Evolutionary conservation across 331 rosid genomes (phyloP).

Genomic region (Prunus yedoensis): DNA sequence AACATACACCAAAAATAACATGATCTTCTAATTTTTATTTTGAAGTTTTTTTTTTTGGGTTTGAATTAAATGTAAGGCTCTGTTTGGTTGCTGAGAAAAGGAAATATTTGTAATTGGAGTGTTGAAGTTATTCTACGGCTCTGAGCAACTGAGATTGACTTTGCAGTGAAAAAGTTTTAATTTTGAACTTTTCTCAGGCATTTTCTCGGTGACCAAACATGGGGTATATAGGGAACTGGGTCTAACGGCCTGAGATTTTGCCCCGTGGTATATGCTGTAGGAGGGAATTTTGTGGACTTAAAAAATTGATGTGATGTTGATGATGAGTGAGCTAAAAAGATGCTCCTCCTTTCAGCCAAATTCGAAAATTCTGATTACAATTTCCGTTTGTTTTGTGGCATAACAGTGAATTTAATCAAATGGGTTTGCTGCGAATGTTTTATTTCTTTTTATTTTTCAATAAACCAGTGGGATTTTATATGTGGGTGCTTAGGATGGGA

Average conservation of each 20-base stretch:
- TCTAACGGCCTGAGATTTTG: slow-evolving; percentile 22
- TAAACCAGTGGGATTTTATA: slow-evolving; percentile 27
- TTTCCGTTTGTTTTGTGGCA: slow-evolving; percentile 36
- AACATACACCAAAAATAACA: neutral
- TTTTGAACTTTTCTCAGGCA: slow-evolving; percentile 16
- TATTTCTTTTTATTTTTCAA: slow-evolving; percentile 11
- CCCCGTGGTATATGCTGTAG: slow-evolving; percentile 23
- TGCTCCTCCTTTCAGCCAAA: slow-evolving; percentile 44
- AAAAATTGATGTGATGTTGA: slow-evolving; percentile 30
- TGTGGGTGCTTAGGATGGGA: slow-evolving; percentile 56
- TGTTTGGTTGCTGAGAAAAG: slow-evolving; percentile 35
- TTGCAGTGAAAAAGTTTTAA: neutral
- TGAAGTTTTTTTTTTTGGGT: neutral
- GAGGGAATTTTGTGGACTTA: slow-evolving; percentile 32
- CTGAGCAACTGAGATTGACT: neutral
- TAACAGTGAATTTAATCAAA: slow-evolving; percentile 17
- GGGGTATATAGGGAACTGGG: slow-evolving; percentile 16
- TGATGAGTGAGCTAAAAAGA: slow-evolving; percentile 37
- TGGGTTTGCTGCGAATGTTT: slow-evolving; percentile 27
- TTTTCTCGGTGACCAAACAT: slow-evolving; percentile 32
- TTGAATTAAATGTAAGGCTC: slow-evolving; percentile 18
- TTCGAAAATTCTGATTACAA: slow-evolving; percentile 34
- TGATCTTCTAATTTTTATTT: neutral
- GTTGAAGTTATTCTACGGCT: neutral
- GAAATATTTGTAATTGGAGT: neutral